phyloP scores from a whole-genome alignment of 1,284 basidiomycete genomes.

The Puccinia sorghi region DNA sequence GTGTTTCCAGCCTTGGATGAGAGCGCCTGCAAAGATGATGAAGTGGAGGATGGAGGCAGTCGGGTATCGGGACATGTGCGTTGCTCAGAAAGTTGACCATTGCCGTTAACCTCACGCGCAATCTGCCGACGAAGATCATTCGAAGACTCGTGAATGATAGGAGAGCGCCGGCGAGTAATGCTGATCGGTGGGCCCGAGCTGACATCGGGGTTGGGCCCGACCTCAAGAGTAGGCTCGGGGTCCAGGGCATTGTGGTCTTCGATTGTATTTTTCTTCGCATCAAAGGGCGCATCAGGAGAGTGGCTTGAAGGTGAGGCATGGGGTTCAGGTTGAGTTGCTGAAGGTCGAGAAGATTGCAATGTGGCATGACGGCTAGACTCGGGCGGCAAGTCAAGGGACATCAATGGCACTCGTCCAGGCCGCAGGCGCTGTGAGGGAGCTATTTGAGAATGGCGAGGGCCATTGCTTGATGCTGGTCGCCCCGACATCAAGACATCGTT shows the following conservation, averaged over 20 bases:
- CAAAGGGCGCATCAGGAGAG: not conserved
- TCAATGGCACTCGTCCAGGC: constrained; percentile 27
- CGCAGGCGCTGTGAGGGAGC: constrained; percentile 17
- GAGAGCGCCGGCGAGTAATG: constrained; percentile 10
- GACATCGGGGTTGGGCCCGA: not conserved
- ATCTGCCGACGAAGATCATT: constrained; percentile 42
- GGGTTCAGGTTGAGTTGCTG: not conserved
- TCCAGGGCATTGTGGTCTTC: not conserved
- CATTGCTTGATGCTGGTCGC: constrained; percentile 12
- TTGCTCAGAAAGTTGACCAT: not conserved
- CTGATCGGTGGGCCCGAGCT: not conserved
- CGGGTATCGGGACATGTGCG: constrained; percentile 19
- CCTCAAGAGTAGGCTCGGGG: constrained; percentile 15
- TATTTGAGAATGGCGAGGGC: not conserved
- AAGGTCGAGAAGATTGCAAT: not conserved
- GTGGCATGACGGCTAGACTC: not conserved
- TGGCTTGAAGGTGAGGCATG: not conserved
- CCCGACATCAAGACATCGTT: not conserved
- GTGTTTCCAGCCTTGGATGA: not conserved
- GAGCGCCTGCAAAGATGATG: not conserved
- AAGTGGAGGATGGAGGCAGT: not conserved
- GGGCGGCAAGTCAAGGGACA: constrained; percentile 6
- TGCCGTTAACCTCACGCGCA: constrained; percentile 33
- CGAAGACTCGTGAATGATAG: constrained; percentile 38
- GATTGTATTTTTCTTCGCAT: not conserved